phyloP scores from a whole-genome alignment of 805 yeast genomes.

The Candida odintsovae region DNA sequence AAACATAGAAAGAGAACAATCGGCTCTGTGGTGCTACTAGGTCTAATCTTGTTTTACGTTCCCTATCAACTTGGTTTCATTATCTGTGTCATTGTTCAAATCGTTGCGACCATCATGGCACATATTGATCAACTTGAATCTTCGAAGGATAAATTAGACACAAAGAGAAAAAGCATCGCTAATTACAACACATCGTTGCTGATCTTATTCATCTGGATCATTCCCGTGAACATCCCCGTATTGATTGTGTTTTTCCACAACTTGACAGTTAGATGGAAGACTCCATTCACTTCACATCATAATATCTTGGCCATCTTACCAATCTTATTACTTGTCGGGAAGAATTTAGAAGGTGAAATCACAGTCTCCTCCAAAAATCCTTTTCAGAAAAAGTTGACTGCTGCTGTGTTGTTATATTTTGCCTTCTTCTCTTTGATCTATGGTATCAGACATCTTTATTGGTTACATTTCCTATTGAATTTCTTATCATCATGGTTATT shows the following conservation, averaged over 20 bases:
- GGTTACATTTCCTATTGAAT: constrained; percentile 76
- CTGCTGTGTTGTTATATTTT: constrained; percentile 41
- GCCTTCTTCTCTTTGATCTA: constrained; percentile 58
- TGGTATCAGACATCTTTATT: constrained; percentile 79
- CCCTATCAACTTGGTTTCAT: constrained; percentile 81
- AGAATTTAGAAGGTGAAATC: constrained; percentile 42
- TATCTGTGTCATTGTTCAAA: constrained; percentile 54
- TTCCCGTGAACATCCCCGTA: constrained; percentile 76
- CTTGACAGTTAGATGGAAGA: constrained; percentile 68
- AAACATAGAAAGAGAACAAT: constrained; percentile 13
- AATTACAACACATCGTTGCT: constrained; percentile 62
- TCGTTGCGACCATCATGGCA: constrained; percentile 41
- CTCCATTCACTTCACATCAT: constrained; percentile 85
- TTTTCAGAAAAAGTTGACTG: constrained; percentile 28
- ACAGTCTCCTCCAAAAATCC: constrained; percentile 32
- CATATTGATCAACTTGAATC: constrained; percentile 2
- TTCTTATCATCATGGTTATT: constrained; percentile 51
- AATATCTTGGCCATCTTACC: constrained; percentile 76
- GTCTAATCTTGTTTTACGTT: constrained; percentile 51
- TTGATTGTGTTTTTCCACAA: constrained; percentile 79
- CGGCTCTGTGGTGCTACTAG: constrained; percentile 27
- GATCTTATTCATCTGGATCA: constrained; percentile 66
- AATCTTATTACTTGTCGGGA: constrained; percentile 52
- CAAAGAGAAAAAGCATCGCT: constrained; percentile 28
- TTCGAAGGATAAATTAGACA: constrained; percentile 14